Conservation (phyloP, 148 eudicot species). For the Oxyria digyna region DNA sequence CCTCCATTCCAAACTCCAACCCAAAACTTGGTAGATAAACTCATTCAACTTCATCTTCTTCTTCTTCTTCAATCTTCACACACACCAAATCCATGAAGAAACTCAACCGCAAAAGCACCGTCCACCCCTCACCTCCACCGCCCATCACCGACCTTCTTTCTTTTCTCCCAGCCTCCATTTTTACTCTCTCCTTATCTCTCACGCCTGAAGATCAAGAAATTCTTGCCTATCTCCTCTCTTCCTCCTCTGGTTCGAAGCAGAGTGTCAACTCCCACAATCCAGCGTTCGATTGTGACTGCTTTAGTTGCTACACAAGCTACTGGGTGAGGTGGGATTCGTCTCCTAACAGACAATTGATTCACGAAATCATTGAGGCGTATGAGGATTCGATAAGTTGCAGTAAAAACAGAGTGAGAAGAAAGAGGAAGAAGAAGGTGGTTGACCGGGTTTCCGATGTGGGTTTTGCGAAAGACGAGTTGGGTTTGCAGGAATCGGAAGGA, state of each 20-base stretch:
- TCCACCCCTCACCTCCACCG: slow-evolving; percentile 62
- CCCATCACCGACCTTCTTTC: slow-evolving; percentile 31
- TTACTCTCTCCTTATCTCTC: slow-evolving; percentile 46
- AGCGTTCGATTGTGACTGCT: slow-evolving; percentile 48
- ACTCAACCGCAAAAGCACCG: slow-evolving; percentile 46
- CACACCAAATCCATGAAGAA: slow-evolving; percentile 36
- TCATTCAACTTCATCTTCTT: not conserved
- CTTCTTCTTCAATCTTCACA: not conserved
- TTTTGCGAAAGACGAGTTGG: slow-evolving; percentile 6
- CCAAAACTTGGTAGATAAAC: not conserved
- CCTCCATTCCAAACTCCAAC: not conserved
- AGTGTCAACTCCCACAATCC: slow-evolving; percentile 27
- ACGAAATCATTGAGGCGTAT: slow-evolving; percentile 63
- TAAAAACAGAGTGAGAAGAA: slow-evolving; percentile 13
- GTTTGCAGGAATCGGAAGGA: slow-evolving; percentile 7
- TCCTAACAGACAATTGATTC: slow-evolving; percentile 62
- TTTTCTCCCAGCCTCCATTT: slow-evolving; percentile 51
- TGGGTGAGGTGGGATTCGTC: slow-evolving; percentile 83
- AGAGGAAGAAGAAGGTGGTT: slow-evolving; percentile 18
- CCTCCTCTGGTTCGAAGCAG: slow-evolving; percentile 16
- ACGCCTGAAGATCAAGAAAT: slow-evolving; percentile 47
- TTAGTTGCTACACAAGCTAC: slow-evolving; percentile 56
- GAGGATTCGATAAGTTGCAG: slow-evolving; percentile 32
- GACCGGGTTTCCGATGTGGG: slow-evolving; percentile 2
- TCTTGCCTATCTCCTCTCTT: slow-evolving; percentile 62